Conservation (phyloP, 805 yeast genomes). For the Crinitomyces ghanaensis region DNA sequence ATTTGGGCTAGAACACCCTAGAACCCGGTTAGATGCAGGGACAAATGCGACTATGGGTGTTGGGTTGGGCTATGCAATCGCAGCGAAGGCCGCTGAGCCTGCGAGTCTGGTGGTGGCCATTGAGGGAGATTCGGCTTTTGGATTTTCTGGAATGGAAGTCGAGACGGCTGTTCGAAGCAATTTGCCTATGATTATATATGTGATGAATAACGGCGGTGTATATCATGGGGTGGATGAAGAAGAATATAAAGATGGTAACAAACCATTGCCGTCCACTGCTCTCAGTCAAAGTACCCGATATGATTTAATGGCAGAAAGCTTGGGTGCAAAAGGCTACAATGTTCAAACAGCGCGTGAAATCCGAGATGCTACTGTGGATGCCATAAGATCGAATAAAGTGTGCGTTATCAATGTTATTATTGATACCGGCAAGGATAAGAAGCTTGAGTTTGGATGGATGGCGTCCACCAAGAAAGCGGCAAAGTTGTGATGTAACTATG, state of each 20-base stretch:
- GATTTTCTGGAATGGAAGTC: conserved; percentile 61
- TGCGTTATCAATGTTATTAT: conserved; percentile 51
- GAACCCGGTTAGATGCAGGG: conserved; percentile 55
- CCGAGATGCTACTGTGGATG: conserved; percentile 22
- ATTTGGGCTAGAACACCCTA: conserved; percentile 42
- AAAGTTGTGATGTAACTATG: conserved; percentile 17
- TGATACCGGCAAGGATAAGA: conserved; percentile 43
- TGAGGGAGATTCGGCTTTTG: conserved; percentile 72
- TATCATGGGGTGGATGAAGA: conserved; percentile 46
- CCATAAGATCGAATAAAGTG: conserved; percentile 29
- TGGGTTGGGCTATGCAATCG: conserved; percentile 59
- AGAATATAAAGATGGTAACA: conserved; percentile 16
- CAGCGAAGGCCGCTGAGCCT: conserved; percentile 41
- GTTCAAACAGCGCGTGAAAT: conserved; percentile 36
- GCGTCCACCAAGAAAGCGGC: conserved; percentile 37
- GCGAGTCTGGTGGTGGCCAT: conserved; percentile 41
- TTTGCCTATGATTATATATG: conserved; percentile 44
- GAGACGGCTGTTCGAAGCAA: conserved; percentile 51
- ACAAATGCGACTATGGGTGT: conserved; percentile 73
- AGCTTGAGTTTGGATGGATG: conserved; percentile 60
- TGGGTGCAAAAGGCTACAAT: conserved; percentile 46
- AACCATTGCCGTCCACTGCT: conserved; percentile 46
- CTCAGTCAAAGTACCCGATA: conserved; percentile 45
- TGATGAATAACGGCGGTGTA: conserved; percentile 67
- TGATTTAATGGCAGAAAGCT: conserved; percentile 41